Evolutionary conservation across 805 yeast species (phyloP).

Genomic region (Nakazawaea wyomingensis): DNA sequence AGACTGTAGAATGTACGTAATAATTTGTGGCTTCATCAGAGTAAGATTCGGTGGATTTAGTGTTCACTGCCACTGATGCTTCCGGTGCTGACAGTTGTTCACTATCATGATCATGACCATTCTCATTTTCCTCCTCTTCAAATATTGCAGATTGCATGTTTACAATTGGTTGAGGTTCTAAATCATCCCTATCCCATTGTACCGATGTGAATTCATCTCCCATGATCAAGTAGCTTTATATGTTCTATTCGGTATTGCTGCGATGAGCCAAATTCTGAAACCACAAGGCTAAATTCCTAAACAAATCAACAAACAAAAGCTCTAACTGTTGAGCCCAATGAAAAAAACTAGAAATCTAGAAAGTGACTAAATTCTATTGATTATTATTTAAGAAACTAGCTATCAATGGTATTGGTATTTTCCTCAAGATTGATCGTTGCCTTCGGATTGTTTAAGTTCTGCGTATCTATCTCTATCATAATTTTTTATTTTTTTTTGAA

Average conservation of each 20-base stretch:
- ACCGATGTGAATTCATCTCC: constrained; percentile 51
- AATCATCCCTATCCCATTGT: constrained; percentile 49
- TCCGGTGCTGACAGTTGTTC: neutral
- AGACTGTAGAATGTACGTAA: constrained; percentile 37
- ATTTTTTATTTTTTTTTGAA: too few relatives aligned
- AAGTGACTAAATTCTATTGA: too few relatives aligned
- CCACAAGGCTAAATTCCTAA: too few relatives aligned
- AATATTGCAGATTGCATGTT: neutral
- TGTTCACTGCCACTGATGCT: neutral
- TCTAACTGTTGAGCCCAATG: too few relatives aligned
- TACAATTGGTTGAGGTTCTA: constrained; percentile 1
- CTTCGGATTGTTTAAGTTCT: too few relatives aligned
- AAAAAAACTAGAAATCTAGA: too few relatives aligned
- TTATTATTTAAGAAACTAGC: too few relatives aligned
- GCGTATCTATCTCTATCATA: too few relatives aligned
- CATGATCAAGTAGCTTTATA: constrained; percentile 15
- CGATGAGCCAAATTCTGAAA: neutral
- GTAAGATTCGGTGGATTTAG: neutral
- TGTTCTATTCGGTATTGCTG: neutral
- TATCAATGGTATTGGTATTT: too few relatives aligned
- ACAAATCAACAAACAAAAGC: too few relatives aligned
- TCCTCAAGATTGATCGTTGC: too few relatives aligned
- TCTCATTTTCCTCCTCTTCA: constrained; percentile 6
- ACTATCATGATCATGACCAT: neutral
- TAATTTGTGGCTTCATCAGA: constrained; percentile 13